Conservation (phyloP, 2,329 filamentous ascomycete species). For the Periconia digitata region DNA sequence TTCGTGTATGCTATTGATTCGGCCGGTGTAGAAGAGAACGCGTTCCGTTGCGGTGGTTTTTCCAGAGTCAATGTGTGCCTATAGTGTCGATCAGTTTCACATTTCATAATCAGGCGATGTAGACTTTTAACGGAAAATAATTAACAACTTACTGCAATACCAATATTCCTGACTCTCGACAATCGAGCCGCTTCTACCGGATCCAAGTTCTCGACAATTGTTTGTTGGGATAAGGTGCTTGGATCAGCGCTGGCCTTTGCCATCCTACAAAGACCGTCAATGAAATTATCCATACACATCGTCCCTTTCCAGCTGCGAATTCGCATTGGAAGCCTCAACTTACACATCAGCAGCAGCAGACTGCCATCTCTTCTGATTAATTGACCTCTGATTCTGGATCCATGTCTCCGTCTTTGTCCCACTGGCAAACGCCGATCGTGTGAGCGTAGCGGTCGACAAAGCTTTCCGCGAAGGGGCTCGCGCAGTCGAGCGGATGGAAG, state of each 20-base stretch:
- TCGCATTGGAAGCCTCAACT: constrained; percentile 12
- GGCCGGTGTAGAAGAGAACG: constrained; percentile 96
- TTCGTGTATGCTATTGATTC: constrained; percentile 96
- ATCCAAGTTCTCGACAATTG: constrained; percentile 77
- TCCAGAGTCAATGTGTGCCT: constrained; percentile 97
- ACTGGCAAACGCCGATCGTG: constrained; percentile 29
- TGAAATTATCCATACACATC: constrained; percentile 4
- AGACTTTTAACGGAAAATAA: background rate
- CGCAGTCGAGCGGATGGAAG: constrained; percentile 23
- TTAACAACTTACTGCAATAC: constrained; percentile 72
- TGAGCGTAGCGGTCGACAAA: constrained; percentile 34
- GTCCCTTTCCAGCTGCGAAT: constrained; percentile 7
- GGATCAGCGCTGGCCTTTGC: constrained; percentile 62
- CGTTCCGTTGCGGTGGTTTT: constrained; percentile 97
- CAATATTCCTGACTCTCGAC: constrained; percentile 88
- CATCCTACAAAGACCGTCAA: constrained; percentile 29
- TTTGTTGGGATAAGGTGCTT: constrained; percentile 59
- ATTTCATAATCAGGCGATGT: background rate
- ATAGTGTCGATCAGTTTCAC: constrained; percentile 5
- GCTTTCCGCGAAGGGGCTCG: constrained; percentile 33
- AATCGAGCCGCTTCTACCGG: constrained; percentile 77
- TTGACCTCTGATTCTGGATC: constrained; percentile 24
- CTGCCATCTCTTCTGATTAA: constrained; percentile 38
- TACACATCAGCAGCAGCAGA: constrained; percentile 42
- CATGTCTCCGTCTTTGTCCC: constrained; percentile 32